Evolutionary conservation across 345 rosid genomes (phyloP), one percentile per base, ranked within the genome.

Genomic region (Brassica napus): DNA sequence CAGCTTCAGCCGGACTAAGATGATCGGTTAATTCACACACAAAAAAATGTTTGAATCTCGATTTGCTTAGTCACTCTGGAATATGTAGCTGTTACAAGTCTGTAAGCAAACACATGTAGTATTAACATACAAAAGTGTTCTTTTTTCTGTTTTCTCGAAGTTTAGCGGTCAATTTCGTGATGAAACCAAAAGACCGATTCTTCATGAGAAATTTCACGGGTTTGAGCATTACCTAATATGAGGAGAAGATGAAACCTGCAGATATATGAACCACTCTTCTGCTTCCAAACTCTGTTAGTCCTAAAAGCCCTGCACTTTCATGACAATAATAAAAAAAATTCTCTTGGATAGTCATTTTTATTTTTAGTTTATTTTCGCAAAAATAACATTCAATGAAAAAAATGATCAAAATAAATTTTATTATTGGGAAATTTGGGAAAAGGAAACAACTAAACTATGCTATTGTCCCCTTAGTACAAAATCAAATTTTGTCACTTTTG

Each of bases 301-400:
- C 97, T 83, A 94, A 65, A 74, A 92, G 95, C 69, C 97, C 97
- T n/a, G 87, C 92, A 81, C 89, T 94, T 86, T 92, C 97, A 34
- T 97, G 90, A 69, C 49, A 26, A 26, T 26, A 26, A 26, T 1
- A 21, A 21, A 21, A 21, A 21, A 21, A 21, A 21, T 21, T 21
- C 23, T 21, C 23, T 21, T 21, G 23, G 23, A 21, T 21, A 21
- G 23, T 21, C 23, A 21, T 21, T 21, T 21, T 21, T 21, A 21
- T 21, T 21, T 21, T 21, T 21, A 21, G 23, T 21, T 21, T 21
- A 21, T 21, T 21, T 21, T 21, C 23, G 23, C 23, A 21, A 21
- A 21, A 21, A 21, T 21, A 21, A 21, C 23, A 21, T 21, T 21
- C 23, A 21, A 21, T 21, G 23, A 21, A 21, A 21, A 21, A 21